Evolutionary conservation across 371 early-diverging fungal genomes (phyloP).

Genomic region (Coemansia sp.): DNA sequence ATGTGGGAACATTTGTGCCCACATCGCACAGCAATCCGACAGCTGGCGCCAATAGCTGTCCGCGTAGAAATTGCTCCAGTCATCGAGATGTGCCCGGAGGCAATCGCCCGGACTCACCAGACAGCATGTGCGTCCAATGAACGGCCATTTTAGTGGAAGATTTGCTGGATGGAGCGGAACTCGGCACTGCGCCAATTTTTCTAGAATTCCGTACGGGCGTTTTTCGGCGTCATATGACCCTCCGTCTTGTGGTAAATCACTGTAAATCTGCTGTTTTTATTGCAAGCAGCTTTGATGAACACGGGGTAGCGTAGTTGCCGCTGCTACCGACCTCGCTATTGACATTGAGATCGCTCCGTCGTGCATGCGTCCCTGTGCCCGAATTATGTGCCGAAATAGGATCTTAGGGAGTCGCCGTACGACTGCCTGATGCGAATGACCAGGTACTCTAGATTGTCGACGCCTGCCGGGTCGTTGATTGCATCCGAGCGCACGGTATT

Average conservation of each 20-base stretch:
- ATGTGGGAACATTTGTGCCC: not conserved
- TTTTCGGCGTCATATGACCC: not conserved
- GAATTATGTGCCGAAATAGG: constrained; percentile 23
- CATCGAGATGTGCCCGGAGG: no score
- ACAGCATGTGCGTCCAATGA: constrained; percentile 3
- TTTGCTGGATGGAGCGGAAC: not conserved
- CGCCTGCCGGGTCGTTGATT: constrained; percentile 20
- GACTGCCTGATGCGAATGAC: constrained; percentile 16
- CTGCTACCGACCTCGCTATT: no score
- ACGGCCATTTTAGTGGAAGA: constrained; percentile 6
- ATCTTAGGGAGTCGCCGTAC: constrained; percentile 14
- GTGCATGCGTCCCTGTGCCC: no score
- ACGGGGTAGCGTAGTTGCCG: not conserved
- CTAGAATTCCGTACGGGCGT: not conserved
- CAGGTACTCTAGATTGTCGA: constrained; percentile 32
- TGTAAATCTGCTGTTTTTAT: no score
- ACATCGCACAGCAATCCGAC: not conserved
- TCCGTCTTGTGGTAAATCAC: no score
- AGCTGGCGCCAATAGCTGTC: not conserved
- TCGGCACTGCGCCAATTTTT: not conserved
- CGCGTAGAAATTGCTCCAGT: not conserved
- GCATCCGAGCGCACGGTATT: constrained; percentile 26
- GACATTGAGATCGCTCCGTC: no score
- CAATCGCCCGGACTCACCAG: not conserved
- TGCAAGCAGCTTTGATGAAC: not conserved